A percentile compares a stretch with the other conserved stretches of the same genome.
phyloP scores from a whole-genome alignment of 352 stramenopile species.

The Globisporangium paroecandrum region DNA sequence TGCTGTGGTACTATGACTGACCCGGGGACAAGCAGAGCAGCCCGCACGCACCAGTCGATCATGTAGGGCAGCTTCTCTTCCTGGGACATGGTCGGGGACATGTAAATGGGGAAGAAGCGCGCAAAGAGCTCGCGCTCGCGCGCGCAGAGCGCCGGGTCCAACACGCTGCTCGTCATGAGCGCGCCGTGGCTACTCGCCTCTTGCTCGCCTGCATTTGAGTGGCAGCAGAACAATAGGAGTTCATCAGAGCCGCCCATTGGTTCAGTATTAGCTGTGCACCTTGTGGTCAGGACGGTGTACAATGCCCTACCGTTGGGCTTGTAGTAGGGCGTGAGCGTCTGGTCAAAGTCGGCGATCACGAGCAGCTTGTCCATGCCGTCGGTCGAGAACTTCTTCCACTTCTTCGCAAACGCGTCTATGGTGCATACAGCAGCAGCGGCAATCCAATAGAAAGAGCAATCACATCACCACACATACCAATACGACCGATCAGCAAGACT shows the following conservation, averaged over 20 bases:
- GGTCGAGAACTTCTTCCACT: constrained; percentile 73
- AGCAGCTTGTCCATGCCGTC: constrained; percentile 67
- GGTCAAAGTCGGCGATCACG: constrained; percentile 83
- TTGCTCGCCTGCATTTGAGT: constrained; percentile 5
- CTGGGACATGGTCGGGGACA: constrained; percentile 54
- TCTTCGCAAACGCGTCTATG: constrained; percentile 40
- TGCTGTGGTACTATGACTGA: too few relatives aligned
- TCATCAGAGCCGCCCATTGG: too few relatives aligned
- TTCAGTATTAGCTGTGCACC: too few relatives aligned
- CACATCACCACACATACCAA: too few relatives aligned
- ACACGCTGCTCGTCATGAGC: constrained; percentile 43
- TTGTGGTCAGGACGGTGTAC: too few relatives aligned
- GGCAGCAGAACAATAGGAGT: too few relatives aligned
- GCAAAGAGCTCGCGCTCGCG: constrained; percentile 45
- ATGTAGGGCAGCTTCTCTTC: constrained; percentile 80
- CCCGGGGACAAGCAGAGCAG: too few relatives aligned
- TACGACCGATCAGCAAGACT: too few relatives aligned
- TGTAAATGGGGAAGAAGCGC: constrained; percentile 79
- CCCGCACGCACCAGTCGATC: constrained; percentile 38
- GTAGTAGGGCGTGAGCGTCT: constrained; percentile 71
- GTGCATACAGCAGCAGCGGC: too few relatives aligned
- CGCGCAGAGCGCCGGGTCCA: constrained; percentile 34
- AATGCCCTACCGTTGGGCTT: constrained; percentile 35
- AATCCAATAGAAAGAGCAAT: too few relatives aligned
- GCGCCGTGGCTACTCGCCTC: constrained; percentile 31